phyloP scores from a whole-genome alignment of 257 asterid species.

The Oldenlandia corymbosa region DNA sequence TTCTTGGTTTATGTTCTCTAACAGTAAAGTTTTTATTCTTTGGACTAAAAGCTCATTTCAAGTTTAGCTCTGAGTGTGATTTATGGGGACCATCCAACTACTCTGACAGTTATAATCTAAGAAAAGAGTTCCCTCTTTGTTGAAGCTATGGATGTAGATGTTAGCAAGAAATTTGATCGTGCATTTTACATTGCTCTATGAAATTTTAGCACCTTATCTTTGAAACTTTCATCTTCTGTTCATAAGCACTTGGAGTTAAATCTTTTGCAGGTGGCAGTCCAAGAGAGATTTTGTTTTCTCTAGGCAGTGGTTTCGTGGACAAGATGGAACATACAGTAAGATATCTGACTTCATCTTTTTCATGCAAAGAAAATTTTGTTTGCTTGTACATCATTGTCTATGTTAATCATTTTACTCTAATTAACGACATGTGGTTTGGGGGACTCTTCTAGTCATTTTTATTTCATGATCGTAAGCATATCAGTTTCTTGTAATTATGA shows the following conservation, averaged over 20 bases:
- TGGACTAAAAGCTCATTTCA: neutral
- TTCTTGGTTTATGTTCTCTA: neutral
- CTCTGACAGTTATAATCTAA: neutral
- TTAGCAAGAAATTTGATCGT: neutral
- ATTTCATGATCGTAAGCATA: neutral
- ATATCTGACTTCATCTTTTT: constrained; percentile 11
- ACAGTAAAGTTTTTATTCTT: neutral
- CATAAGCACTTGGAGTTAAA: constrained; percentile 7
- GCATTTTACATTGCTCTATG: neutral
- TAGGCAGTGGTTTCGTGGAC: constrained; percentile 96
- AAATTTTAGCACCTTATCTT: constrained; percentile 19
- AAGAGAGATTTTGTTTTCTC: constrained; percentile 92
- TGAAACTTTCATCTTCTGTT: constrained; percentile 15
- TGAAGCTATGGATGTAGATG: neutral
- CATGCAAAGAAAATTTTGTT: neutral
- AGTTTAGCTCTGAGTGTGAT: neutral
- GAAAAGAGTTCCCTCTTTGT: neutral
- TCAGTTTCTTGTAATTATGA: neutral
- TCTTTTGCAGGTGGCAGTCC: constrained; percentile 78
- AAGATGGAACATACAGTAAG: constrained; percentile 98
- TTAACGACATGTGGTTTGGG: too few relatives aligned
- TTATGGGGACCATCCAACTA: neutral
- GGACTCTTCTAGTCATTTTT: neutral
- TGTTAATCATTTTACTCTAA: neutral
- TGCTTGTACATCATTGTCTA: neutral